Evolutionary conservation across 257 asterid species (phyloP).

Genomic region (Lantana camara): DNA sequence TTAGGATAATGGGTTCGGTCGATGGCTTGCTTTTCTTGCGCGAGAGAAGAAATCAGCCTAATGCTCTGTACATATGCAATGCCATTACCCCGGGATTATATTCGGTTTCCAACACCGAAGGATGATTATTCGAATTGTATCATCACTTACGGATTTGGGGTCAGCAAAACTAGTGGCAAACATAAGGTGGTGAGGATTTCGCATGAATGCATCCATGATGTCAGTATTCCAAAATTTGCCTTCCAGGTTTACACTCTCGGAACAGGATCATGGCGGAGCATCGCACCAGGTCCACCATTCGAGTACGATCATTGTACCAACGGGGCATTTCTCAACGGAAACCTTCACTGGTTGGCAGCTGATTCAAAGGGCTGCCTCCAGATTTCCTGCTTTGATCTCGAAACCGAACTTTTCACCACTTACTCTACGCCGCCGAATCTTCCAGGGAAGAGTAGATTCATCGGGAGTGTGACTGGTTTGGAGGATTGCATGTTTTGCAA

Average conservation of each 20-base stretch:
- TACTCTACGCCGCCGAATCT: constrained; percentile 22
- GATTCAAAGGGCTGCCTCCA: constrained; percentile 6
- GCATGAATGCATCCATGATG: constrained; percentile 8
- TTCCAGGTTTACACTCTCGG: too few relatives aligned
- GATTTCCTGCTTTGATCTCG: constrained; percentile 42
- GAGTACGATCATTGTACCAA: background rate
- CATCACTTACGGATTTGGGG: constrained; percentile 46
- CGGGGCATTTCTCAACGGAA: constrained; percentile 24
- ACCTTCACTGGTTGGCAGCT: constrained; percentile 38
- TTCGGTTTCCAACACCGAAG: constrained; percentile 29
- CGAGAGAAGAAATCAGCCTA: background rate
- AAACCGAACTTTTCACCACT: constrained; percentile 31
- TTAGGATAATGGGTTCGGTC: constrained; percentile 13
- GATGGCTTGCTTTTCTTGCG: constrained; percentile 28
- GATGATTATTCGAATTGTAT: constrained; percentile 7
- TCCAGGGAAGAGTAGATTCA: background rate
- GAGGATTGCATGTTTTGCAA: constrained; percentile 27
- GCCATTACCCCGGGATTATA: constrained; percentile 39
- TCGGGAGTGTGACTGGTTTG: constrained; percentile 18
- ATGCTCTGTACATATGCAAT: constrained; percentile 38
- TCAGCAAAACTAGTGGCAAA: constrained; percentile 21
- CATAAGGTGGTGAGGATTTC: constrained; percentile 35
- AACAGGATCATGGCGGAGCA: too few relatives aligned
- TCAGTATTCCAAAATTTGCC: too few relatives aligned
- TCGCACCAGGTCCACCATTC: too few relatives aligned